Evolutionary conservation across 116 monocot genomes (phyloP).

Genomic region (Posidonia oceanica): DNA sequence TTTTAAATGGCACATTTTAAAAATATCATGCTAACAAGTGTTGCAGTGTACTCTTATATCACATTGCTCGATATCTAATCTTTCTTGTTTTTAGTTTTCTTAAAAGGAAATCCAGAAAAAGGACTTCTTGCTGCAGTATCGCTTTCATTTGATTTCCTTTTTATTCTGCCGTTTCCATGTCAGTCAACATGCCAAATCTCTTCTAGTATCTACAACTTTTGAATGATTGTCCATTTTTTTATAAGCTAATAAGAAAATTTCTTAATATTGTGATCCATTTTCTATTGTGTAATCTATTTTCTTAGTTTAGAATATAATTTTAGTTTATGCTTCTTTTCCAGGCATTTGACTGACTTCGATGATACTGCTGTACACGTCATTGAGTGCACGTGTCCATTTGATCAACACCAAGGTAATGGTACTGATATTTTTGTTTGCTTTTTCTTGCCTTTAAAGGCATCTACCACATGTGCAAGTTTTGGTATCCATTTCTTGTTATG

Average conservation of each 20-base stretch:
- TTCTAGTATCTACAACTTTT: too few relatives aligned
- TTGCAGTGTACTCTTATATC: too few relatives aligned
- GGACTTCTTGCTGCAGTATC: too few relatives aligned
- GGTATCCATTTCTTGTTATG: not conserved
- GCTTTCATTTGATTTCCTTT: too few relatives aligned
- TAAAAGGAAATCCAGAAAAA: too few relatives aligned
- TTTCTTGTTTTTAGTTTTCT: too few relatives aligned
- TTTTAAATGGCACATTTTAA: too few relatives aligned
- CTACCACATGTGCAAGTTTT: not conserved
- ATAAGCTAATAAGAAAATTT: not conserved
- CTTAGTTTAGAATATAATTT: not conserved
- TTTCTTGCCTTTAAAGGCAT: not conserved
- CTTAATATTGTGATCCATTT: not conserved
- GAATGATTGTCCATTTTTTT: not conserved
- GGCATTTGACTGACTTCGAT: conserved; percentile 9
- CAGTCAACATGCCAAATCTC: too few relatives aligned
- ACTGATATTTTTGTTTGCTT: not conserved
- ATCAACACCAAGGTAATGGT: conserved; percentile 29
- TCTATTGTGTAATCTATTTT: not conserved
- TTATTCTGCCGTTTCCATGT: too few relatives aligned
- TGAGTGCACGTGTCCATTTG: conserved; percentile 66
- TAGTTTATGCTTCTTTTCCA: not conserved
- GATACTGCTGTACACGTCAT: conserved; percentile 35
- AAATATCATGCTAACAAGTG: too few relatives aligned
- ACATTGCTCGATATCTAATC: too few relatives aligned